Conservation (phyloP, 2,329 filamentous ascomycete genomes). For the Arachnomyces sp. region DNA sequence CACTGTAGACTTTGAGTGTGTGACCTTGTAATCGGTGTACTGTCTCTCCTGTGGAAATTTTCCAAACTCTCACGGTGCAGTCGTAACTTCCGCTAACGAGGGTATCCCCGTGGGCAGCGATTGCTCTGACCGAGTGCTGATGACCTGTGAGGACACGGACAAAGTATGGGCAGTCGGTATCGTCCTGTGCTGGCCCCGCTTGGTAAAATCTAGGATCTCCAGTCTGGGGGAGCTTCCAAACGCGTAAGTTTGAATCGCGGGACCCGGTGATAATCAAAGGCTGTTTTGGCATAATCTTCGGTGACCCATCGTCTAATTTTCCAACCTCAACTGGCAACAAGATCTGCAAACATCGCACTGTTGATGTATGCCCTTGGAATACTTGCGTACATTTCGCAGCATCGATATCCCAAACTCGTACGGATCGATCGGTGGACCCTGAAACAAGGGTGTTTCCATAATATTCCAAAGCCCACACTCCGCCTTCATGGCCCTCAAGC, state of each 20-base stretch:
- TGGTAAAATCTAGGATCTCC: conserved; percentile 72
- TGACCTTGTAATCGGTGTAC: conserved; percentile 80
- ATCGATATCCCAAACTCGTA: conserved; percentile 99
- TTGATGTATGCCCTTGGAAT: conserved; percentile 96
- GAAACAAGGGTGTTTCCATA: conserved; percentile 92
- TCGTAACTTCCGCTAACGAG: conserved; percentile 98
- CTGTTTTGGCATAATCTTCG: conserved; percentile 85
- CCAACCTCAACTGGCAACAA: conserved; percentile 76
- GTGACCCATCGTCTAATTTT: conserved; percentile 58
- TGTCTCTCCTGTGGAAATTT: conserved; percentile 87
- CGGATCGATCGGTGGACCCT: conserved; percentile 89
- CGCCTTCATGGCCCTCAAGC: conserved; percentile 88
- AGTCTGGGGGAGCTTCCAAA: conserved; percentile 85
- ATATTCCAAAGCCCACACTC: conserved; percentile 96
- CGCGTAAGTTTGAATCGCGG: conserved; percentile 82
- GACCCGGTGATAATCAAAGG: conserved; percentile 96
- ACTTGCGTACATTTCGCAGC: conserved; percentile 86
- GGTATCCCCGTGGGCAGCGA: conserved; percentile 88
- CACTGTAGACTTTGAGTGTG: conserved; percentile 89
- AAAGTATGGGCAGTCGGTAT: conserved; percentile 86
- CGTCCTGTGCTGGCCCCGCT: conserved; percentile 61
- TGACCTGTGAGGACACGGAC: conserved; percentile 80
- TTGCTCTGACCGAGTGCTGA: conserved; percentile 87
- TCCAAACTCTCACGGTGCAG: conserved; percentile 90
- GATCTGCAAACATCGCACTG: conserved; percentile 90